These are phyloP conservation scores for Candida chilensis DNA, from an alignment of 805 yeast genomes.

Conservation along the genomic window DNA sequence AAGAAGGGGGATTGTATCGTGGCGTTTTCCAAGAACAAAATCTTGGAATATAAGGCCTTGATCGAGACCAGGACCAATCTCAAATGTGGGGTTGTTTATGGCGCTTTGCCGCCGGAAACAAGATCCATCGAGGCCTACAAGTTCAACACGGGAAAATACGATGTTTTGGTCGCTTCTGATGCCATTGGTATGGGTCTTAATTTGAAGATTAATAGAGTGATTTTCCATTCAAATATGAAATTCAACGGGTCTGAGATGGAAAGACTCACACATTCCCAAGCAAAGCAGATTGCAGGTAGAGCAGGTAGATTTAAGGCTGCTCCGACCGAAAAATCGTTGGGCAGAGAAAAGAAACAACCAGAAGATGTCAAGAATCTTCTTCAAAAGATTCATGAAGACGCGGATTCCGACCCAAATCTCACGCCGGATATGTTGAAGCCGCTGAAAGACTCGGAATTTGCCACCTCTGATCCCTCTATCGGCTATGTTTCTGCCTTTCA, in stretches of 20 bases:
- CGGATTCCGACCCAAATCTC: constrained; percentile 2
- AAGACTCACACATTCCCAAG: constrained; percentile 50
- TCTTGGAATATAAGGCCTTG: constrained; percentile 56
- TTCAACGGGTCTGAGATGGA: constrained; percentile 53
- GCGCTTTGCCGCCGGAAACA: constrained; percentile 93
- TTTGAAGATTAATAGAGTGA: constrained; percentile 69
- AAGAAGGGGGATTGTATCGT: constrained; percentile 82
- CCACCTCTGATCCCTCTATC: constrained; percentile 20
- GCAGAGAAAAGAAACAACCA: too few relatives aligned
- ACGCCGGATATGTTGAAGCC: background rate
- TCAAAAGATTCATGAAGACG: constrained; percentile 14
- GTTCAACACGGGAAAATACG: constrained; percentile 74
- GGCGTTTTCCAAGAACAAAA: constrained; percentile 70
- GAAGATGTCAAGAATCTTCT: too few relatives aligned
- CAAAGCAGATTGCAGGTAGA: constrained; percentile 92
- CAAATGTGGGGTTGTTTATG: constrained; percentile 86
- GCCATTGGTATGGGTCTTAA: constrained; percentile 98
- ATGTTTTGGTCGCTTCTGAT: constrained; percentile 88
- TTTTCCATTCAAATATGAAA: constrained; percentile 62
- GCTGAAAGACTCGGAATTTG: constrained; percentile 5
- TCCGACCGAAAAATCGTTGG: constrained; percentile 11
- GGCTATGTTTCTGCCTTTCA: constrained; percentile 48
- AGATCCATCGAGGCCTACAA: constrained; percentile 73
- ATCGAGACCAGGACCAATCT: constrained; percentile 57
- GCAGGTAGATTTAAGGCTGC: constrained; percentile 73